Percentiles rank a stretch among this genome's conserved stretches.
These are phyloP conservation scores for Parastagonospora avenae DNA, from an alignment of 2,329 filamentous ascomycete species.

Conservation along the genomic window DNA sequence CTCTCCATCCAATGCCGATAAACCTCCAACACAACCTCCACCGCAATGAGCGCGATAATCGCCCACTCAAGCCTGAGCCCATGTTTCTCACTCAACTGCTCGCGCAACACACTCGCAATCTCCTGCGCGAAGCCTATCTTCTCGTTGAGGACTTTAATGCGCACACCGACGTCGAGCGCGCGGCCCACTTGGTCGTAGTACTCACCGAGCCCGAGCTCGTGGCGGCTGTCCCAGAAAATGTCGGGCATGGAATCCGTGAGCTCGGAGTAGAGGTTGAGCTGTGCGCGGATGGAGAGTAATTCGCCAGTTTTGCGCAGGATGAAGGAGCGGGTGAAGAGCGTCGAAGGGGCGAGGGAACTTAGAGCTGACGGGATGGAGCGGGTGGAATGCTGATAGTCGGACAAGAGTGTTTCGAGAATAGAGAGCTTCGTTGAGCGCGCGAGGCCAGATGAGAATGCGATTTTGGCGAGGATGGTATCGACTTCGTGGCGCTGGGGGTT, in stretches of 20 bases:
- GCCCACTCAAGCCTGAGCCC: slow-evolving; percentile 89
- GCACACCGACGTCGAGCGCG: slow-evolving; percentile 86
- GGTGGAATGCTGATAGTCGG: slow-evolving; percentile 85
- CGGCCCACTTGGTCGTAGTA: slow-evolving; percentile 95
- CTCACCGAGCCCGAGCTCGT: slow-evolving; percentile 86
- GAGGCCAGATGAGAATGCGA: slow-evolving; percentile 93
- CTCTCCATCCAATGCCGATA: slow-evolving; percentile 71
- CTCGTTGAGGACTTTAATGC: slow-evolving; percentile 90
- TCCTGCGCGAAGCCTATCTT: slow-evolving; percentile 98
- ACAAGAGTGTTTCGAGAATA: slow-evolving; percentile 82
- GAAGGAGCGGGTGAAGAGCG: slow-evolving; percentile 69
- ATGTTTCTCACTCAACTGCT: slow-evolving; percentile 89
- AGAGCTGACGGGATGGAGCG: slow-evolving; percentile 80
- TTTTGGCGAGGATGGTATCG: slow-evolving; percentile 81
- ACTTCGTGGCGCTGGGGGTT: slow-evolving; percentile 54
- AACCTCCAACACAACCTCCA: slow-evolving; percentile 90
- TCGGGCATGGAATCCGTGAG: slow-evolving; percentile 94
- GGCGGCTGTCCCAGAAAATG: slow-evolving; percentile 91
- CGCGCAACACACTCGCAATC: slow-evolving; percentile 85
- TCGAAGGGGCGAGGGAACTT: slow-evolving; percentile 66
- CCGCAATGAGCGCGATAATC: slow-evolving; percentile 90
- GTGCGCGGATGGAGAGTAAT: slow-evolving; percentile 83
- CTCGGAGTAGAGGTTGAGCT: slow-evolving; percentile 95
- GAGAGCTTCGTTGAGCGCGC: slow-evolving; percentile 93
- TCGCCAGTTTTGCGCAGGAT: slow-evolving; percentile 94